A percentile compares a stretch with the other conserved stretches of the same genome.
These are phyloP conservation scores for Pseudocercospora macadamiae DNA, from an alignment of 2,329 filamentous ascomycete genomes.

Conservation along the genomic window DNA sequence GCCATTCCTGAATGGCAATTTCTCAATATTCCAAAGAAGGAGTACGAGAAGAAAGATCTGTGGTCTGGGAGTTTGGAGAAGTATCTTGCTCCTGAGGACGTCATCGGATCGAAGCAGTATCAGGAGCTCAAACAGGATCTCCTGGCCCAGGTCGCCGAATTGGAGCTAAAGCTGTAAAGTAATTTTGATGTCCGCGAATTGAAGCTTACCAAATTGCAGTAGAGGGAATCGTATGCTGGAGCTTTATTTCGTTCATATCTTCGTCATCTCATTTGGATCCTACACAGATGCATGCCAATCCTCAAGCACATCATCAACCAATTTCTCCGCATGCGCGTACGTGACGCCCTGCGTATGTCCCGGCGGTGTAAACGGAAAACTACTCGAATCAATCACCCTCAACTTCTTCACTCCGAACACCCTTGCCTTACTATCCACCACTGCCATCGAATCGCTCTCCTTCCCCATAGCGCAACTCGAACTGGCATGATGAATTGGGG, in stretches of 20 bases:
- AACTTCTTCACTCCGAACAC: slow-evolving; percentile 44
- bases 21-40: slow-evolving; percentile 4
- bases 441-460: slow-evolving; percentile 37
- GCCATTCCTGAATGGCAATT: slow-evolving; percentile 16
- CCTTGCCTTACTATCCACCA: slow-evolving; percentile 42
- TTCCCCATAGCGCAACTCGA: slow-evolving; percentile 31
- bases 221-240: too few species aligned
- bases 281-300: slow-evolving; percentile 7
- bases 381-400: slow-evolving; percentile 43
- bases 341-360: slow-evolving; percentile 38
- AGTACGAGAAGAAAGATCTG: slow-evolving; percentile 12
- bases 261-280: too few species aligned
- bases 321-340: slow-evolving; percentile 26
- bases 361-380: slow-evolving; percentile 40
- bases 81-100: slow-evolving; percentile 11
- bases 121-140: slow-evolving; percentile 9
- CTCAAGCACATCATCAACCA: slow-evolving; percentile 23
- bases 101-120: slow-evolving; percentile 6
- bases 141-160: neutral
- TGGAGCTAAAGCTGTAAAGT: neutral
- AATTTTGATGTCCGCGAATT: too few species aligned
- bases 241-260: too few species aligned
- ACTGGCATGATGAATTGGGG: slow-evolving; percentile 22
- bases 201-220: too few species aligned
- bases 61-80: slow-evolving; percentile 17